Evolutionary conservation across 1,139 yeast species (phyloP).

Genomic region (Hyphopichia burtonii): DNA sequence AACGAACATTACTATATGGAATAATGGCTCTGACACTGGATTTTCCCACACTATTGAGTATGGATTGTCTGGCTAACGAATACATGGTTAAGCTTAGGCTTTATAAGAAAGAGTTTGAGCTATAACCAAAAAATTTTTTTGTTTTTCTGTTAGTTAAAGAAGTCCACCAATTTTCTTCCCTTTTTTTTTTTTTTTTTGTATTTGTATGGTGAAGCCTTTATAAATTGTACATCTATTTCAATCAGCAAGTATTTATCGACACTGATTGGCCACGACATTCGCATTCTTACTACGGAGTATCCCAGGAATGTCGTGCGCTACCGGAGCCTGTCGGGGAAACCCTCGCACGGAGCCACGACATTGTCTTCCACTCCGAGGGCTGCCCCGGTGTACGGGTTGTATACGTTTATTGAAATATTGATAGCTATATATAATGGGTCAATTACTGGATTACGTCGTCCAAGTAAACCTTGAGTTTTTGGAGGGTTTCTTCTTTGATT

Average conservation of each 20-base stretch:
- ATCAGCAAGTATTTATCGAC: slow-evolving; percentile 30
- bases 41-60: slow-evolving; percentile 15
- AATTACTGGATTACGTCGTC: slow-evolving; percentile 46
- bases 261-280: slow-evolving; percentile 28
- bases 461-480: slow-evolving; percentile 59
- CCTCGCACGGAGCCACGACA: no score
- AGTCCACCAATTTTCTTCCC: background rate
- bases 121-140: background rate
- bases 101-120: slow-evolving; percentile 1
- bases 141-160: background rate
- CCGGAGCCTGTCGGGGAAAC: no score
- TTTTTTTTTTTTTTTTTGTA: slow-evolving; percentile 1
- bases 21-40: slow-evolving; percentile 14
- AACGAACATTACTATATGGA: slow-evolving; percentile 17
- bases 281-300: background rate
- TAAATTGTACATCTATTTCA: slow-evolving; percentile 7
- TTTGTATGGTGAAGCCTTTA: slow-evolving; percentile 5
- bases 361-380: no score
- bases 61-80: slow-evolving; percentile 26
- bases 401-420: no score
- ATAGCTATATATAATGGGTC: no score
- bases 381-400: no score
- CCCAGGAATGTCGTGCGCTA: background rate
- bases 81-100: slow-evolving; percentile 19
- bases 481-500: slow-evolving; percentile 59